phyloP scores from a whole-genome alignment of 345 rosid species.

The Eucalyptus pauciflora region DNA sequence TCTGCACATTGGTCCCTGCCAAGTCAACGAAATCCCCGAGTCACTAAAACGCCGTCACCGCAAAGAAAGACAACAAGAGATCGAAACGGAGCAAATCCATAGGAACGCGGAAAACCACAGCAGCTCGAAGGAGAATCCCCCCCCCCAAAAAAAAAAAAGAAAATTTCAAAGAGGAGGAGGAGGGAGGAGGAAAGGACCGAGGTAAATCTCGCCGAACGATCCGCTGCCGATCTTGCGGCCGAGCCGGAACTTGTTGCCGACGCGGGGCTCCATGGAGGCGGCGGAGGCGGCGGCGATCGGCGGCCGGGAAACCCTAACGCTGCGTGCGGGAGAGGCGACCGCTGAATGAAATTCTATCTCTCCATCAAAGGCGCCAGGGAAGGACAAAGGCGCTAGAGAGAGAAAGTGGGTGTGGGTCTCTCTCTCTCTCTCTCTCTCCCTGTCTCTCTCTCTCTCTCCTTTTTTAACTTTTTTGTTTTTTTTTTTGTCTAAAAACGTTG shows the following conservation, averaged over 20 bases:
- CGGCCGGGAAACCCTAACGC: background rate
- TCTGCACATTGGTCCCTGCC: constrained; percentile 72
- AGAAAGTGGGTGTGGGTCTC: background rate
- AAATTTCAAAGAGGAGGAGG: background rate
- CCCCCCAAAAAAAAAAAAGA: too few species aligned
- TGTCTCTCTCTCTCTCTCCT: background rate
- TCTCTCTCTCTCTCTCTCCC: background rate
- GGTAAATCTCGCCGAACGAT: background rate
- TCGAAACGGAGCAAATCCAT: background rate
- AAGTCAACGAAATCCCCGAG: background rate
- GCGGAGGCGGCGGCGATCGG: background rate
- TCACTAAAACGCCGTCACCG: background rate
- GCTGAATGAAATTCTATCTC: background rate
- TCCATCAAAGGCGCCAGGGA: background rate
- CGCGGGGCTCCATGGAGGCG: background rate
- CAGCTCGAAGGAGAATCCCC: background rate
- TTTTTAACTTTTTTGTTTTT: background rate
- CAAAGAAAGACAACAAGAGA: background rate
- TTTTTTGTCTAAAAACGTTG: background rate
- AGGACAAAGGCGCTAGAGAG: background rate
- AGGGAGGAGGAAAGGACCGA: background rate
- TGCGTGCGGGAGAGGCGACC: background rate
- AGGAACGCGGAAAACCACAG: background rate
- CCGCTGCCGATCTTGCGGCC: background rate
- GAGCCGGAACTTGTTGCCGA: background rate